Percentiles rank a stretch among this genome's conserved stretches.
Conservation (phyloP, 2,329 filamentous ascomycete genomes). For the Exophiala viscosa region DNA sequence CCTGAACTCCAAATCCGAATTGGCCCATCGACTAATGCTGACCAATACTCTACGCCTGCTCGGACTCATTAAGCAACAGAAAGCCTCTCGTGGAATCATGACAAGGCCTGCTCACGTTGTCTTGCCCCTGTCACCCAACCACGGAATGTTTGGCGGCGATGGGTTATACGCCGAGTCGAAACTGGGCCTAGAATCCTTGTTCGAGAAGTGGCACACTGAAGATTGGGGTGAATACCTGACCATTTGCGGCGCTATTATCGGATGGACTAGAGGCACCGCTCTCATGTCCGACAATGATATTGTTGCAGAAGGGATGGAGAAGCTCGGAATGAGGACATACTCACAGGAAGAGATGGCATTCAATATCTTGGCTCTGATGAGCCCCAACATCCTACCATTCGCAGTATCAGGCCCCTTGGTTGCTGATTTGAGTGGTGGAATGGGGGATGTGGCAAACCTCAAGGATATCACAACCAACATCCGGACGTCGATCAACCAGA, state of each 20-base stretch:
- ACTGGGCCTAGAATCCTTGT: conserved; percentile 37
- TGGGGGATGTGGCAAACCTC: conserved; percentile 32
- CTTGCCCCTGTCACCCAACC: conserved; percentile 34
- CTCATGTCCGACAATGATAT: conserved; percentile 44
- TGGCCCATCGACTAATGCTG: conserved; percentile 41
- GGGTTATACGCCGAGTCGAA: conserved; percentile 47
- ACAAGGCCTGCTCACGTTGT: too few relatives aligned
- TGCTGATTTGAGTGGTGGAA: conserved; percentile 40
- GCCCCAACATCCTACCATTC: conserved; percentile 30
- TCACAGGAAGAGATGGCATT: conserved; percentile 42
- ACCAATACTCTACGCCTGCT: conserved; percentile 40
- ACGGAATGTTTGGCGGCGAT: conserved; percentile 43
- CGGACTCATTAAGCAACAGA: conserved; percentile 34
- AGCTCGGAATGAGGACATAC: conserved; percentile 39
- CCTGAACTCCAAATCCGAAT: conserved; percentile 35
- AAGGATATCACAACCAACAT: conserved; percentile 11
- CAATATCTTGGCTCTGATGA: conserved; percentile 38
- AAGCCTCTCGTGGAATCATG: conserved; percentile 32
- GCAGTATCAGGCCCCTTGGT: conserved; percentile 36
- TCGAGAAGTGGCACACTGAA: conserved; percentile 37
- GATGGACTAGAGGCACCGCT: conserved; percentile 45
- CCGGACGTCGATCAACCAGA: too few relatives aligned
- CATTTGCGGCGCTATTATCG: conserved; percentile 43
- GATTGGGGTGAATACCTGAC: conserved; percentile 39
- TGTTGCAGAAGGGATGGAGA: conserved; percentile 38